Evolutionary conservation across 345 rosid genomes (phyloP), one percentile per base, ranked within the genome.

Genomic region (Acer negundo): DNA sequence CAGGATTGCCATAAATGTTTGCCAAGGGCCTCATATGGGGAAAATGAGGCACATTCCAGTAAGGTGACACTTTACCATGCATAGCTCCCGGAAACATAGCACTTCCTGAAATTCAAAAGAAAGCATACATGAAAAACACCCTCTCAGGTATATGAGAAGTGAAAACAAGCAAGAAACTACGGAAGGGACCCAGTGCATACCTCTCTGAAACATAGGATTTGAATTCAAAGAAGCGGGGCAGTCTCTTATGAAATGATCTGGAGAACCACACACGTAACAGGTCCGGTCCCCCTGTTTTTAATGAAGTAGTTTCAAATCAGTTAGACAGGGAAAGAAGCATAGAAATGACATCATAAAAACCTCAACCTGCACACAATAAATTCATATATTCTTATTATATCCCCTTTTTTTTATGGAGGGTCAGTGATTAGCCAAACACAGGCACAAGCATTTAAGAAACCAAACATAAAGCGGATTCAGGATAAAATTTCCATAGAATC

Each of bases 251-350:
- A 88, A 79, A 78, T 88, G 91, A 80, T 80, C 82, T 40, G 81
- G 85, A 69, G 87, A 88, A 67, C 89, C 91, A 55, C 89, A 86
- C 80, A 75, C 66, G 84, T 81, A 88, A 79, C 91, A 88, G 19
- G 84, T 79, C 72, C 86, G 84, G 15, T 42, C 75, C 67, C 85
- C 86, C 87, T 86, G 71, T 47, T 71, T 63, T 56, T 70, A 77
- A 82, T 16, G 13, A 82, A 61, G 78, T 56, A 72, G 35, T 77
- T 4, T 28, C 62, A 31, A 11, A 38, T 78, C 23, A 62, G 44
- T 65, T 56, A 38, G 16, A 73, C 64, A 63, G 20, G 16, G 17
- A 38, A 63, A 74, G n/a, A 16, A 40, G 7, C 22, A 62, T 56
- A 67, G 17, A 62, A 56, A 63, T 68, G 55, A 26, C 38, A 47